A percentile compares a stretch with the other conserved stretches of the same genome.
phyloP scores from a whole-genome alignment of 805 yeast species.

The Ogataea ramenticola region DNA sequence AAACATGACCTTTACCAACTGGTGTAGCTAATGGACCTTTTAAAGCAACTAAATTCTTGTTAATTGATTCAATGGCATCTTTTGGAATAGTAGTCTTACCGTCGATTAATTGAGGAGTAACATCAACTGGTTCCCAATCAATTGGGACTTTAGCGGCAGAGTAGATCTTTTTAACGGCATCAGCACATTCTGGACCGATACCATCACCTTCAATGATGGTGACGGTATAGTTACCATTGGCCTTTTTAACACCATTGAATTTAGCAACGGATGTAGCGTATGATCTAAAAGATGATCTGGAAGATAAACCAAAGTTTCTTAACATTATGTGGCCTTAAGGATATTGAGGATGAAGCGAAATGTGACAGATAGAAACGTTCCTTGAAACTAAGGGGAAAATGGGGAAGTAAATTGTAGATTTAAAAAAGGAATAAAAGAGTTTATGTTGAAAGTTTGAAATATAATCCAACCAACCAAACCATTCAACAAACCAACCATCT shows the following conservation, averaged over 20 bases:
- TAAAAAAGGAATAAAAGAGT: too few relatives aligned
- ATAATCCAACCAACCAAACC: too few relatives aligned
- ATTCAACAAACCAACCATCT: too few relatives aligned
- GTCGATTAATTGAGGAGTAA: constrained; percentile 84
- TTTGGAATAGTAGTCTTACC: constrained; percentile 93
- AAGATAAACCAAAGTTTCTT: neutral
- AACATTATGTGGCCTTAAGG: neutral
- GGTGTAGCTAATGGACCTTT: constrained; percentile 99
- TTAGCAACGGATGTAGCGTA: constrained; percentile 48
- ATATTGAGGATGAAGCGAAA: too few relatives aligned
- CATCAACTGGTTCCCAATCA: constrained; percentile 96
- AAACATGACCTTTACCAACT: constrained; percentile 97
- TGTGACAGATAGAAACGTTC: too few relatives aligned
- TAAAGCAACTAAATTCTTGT: constrained; percentile 87
- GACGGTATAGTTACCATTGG: constrained; percentile 84
- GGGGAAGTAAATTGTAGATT: too few relatives aligned
- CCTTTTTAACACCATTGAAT: constrained; percentile 55
- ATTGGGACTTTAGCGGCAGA: constrained; percentile 93
- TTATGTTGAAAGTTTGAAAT: too few relatives aligned
- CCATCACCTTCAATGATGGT: constrained; percentile 99
- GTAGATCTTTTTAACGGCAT: constrained; percentile 89
- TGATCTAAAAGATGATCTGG: constrained; percentile 14
- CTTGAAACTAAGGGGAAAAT: too few relatives aligned
- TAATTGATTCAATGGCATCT: constrained; percentile 86
- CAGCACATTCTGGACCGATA: constrained; percentile 92